Percentiles rank a stretch among this genome's conserved stretches.
phyloP scores from a whole-genome alignment of 164 flowering plant genomes.

The Aristolochia fimbriata region DNA sequence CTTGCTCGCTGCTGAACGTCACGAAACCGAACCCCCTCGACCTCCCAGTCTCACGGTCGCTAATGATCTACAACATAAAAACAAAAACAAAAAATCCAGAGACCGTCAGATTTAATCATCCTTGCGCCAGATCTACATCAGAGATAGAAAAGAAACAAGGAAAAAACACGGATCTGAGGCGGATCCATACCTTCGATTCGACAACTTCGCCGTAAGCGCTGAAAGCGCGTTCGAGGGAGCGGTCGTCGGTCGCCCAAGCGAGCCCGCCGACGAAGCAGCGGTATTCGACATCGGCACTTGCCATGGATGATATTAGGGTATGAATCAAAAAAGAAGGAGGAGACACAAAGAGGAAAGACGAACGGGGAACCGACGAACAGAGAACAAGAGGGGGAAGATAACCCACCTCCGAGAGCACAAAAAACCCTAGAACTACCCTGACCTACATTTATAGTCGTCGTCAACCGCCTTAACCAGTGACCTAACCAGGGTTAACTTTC shows the following conservation, averaged over 20 bases:
- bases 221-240: slow-evolving; percentile 18
- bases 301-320: slow-evolving; percentile 5
- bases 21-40: slow-evolving; percentile 49
- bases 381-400: slow-evolving; percentile 1
- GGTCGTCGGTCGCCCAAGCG: slow-evolving; percentile 23
- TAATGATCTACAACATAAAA: slow-evolving; percentile 26
- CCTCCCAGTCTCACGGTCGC: slow-evolving; percentile 43
- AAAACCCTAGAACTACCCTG: not conserved
- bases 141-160: not conserved
- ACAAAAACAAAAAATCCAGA: not conserved
- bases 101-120: not conserved
- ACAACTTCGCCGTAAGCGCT: slow-evolving; percentile 17
- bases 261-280: slow-evolving; percentile 26
- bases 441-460: not conserved
- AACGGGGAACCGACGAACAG: not conserved
- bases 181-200: slow-evolving; percentile 24
- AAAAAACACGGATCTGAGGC: not conserved
- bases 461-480: not conserved
- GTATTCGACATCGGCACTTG: slow-evolving; percentile 18
- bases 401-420: slow-evolving; percentile 4
- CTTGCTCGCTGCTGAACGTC: slow-evolving; percentile 30
- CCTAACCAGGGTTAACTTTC: not conserved
- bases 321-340: not conserved
- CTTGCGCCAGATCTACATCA: not conserved
- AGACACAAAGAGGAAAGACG: not conserved